Base-by-base conservation (phyloP, 1,139 yeast genomes). In the Pichia sp. region DNA sequence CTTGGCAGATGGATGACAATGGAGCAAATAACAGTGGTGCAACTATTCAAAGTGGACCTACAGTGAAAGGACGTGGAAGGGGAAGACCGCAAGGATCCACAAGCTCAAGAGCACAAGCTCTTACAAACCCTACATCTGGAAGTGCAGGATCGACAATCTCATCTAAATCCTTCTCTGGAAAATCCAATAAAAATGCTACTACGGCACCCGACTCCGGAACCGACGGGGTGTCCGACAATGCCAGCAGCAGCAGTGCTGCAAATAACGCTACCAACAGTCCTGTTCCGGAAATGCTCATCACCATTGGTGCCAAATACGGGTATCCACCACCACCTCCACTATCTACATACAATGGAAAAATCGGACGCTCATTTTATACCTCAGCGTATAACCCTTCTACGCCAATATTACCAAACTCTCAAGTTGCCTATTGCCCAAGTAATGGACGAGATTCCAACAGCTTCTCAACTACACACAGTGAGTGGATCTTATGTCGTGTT, bases 401-500 rank as follows among this genome's bases (percentile, higher is more conserved):
- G 45, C 83, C 87, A 0, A 74, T 86, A 3, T 60, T 66, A 3
- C 72, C 87, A 2, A 93, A 95, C 1, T 79, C 93, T 0, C 96
- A 88, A 60, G 97, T 93, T 1, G 99, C 98, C 0, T 93, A 85
- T 70, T 83, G 85, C 40, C 47, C 52, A 25, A 95, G 41, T 21
- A 37, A 37, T 6, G 31, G 23, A 5, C 13, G 31, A n/a, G 21
- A 39, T 8, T 28, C n/a, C 39, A 39, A 28, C 31, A 34, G 16
- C 10, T 23, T 36, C 10, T 18, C 39, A 36, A 21, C 42, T 4
- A 36, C 22, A 18, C 41, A 41, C 31, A 83, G 80, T 49, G 99
- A 93, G 64, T 95, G 99, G 99, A 90, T 95, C 60, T 96, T 90
- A 66, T 95, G 99, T 71, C 91, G 87, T 62, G 96, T 93, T 23